These are phyloP conservation scores for Cryptosporidium andersoni DNA, from an alignment of 169 alveolate genomes.

Conservation along the genomic window DNA sequence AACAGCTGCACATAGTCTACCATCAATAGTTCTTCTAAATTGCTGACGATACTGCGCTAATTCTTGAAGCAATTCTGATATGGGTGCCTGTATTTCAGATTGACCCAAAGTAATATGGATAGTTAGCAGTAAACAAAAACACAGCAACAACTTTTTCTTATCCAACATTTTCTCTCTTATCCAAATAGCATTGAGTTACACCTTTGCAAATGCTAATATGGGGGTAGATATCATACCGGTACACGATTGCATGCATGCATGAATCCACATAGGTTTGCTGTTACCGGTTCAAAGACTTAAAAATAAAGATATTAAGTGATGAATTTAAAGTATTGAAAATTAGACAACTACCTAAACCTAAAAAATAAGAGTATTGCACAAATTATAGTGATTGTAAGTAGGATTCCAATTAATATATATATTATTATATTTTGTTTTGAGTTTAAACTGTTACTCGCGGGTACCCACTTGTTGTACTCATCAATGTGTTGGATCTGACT, in stretches of 20 bases:
- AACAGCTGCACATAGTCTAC: constrained; percentile 89
- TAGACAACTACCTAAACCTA: no score
- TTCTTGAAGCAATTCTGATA: constrained; percentile 61
- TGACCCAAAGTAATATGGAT: constrained; percentile 34
- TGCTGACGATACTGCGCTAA: constrained; percentile 86
- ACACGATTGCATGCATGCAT: constrained; percentile 54
- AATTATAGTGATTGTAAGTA: no score
- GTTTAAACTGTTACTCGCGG: no score
- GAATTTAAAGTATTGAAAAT: background rate
- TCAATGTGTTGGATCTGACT: no score
- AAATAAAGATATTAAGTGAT: background rate
- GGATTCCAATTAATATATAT: no score
- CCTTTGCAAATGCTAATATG: constrained; percentile 15
- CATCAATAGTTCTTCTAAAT: constrained; percentile 86
- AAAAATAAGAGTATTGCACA: no score
- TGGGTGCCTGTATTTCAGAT: constrained; percentile 63
- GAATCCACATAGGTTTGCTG: constrained; percentile 47
- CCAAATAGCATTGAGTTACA: constrained; percentile 11
- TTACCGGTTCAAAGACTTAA: background rate
- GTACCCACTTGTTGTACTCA: no score
- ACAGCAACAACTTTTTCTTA: constrained; percentile 15
- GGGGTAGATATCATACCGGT: constrained; percentile 54
- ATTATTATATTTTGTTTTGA: no score
- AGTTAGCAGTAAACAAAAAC: constrained; percentile 24
- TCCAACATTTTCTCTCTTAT: constrained; percentile 41